These are phyloP conservation scores for Leavenworthia alabamica DNA, from an alignment of 345 rosid genomes.

Conservation along the genomic window DNA sequence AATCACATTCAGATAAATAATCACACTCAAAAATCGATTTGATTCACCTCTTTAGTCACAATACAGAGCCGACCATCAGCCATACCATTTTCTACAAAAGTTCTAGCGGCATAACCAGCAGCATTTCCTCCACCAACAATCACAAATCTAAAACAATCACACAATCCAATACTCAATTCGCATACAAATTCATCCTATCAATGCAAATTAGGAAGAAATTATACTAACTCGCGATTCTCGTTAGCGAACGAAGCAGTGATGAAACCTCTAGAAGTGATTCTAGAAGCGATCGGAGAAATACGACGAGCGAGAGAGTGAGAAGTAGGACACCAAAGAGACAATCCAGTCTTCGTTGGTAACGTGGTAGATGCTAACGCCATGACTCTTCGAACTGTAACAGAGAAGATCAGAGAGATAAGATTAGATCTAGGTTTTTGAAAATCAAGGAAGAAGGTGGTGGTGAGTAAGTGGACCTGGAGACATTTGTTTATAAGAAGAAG, in stretches of 20 bases:
- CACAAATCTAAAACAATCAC: slow-evolving; percentile 43
- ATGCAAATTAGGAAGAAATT: not conserved
- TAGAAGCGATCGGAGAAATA: slow-evolving; percentile 35
- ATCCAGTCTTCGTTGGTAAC: slow-evolving; percentile 48
- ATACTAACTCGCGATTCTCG: slow-evolving; percentile 72
- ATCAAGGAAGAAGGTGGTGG: slow-evolving; percentile 10
- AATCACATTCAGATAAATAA: no score
- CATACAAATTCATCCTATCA: no score
- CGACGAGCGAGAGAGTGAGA: slow-evolving; percentile 45
- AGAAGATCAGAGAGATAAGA: slow-evolving; percentile 26
- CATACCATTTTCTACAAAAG: slow-evolving; percentile 91
- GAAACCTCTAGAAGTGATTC: slow-evolving; percentile 40
- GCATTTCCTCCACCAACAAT: slow-evolving; percentile 97
- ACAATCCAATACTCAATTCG: slow-evolving; percentile 11
- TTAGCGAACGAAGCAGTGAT: slow-evolving; percentile 71
- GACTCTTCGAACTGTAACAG: slow-evolving; percentile 39
- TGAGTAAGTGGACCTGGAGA: slow-evolving; percentile 38
- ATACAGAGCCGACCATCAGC: slow-evolving; percentile 89
- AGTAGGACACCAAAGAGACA: slow-evolving; percentile 50
- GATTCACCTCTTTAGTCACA: slow-evolving; percentile 75
- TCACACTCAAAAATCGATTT: no score
- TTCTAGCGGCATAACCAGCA: slow-evolving; percentile 94
- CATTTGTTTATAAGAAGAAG: slow-evolving; percentile 25
- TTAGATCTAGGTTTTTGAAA: not conserved
- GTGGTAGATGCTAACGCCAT: slow-evolving; percentile 57